phyloP scores from a whole-genome alignment of 2,329 filamentous ascomycete species.

The Hypoxylon sp. region DNA sequence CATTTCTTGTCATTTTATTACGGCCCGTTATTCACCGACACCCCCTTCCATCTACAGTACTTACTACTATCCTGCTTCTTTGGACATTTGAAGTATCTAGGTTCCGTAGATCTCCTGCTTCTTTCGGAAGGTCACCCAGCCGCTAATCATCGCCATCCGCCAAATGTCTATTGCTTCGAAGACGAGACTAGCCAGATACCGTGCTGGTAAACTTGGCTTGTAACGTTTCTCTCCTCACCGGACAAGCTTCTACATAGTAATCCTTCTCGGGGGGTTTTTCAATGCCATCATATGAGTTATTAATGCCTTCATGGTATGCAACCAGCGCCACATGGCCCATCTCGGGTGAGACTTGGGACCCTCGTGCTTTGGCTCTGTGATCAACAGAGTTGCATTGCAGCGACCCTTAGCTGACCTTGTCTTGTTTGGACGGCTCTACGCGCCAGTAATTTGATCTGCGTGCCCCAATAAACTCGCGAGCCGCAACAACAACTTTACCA shows the following conservation, averaged over 20 bases:
- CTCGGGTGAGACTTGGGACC: slow-evolving; percentile 33
- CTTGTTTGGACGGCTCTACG: slow-evolving; percentile 27
- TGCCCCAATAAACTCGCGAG: slow-evolving; percentile 40
- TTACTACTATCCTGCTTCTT: slow-evolving; percentile 33
- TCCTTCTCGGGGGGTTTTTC: slow-evolving; percentile 8
- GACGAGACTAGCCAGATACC: slow-evolving; percentile 20
- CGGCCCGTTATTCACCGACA: slow-evolving; percentile 28
- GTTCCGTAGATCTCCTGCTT: slow-evolving; percentile 34
- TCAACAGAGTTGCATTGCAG: slow-evolving; percentile 44
- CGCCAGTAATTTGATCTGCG: slow-evolving; percentile 31
- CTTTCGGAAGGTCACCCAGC: slow-evolving; percentile 46
- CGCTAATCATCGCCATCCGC: slow-evolving; percentile 32
- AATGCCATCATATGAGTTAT: slow-evolving; percentile 41
- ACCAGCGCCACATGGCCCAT: slow-evolving; percentile 32
- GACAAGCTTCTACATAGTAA: slow-evolving; percentile 11
- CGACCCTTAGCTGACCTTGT: slow-evolving; percentile 35
- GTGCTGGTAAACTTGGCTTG: slow-evolving; percentile 23
- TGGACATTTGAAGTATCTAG: slow-evolving; percentile 19
- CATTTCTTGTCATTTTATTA: slow-evolving; percentile 31
- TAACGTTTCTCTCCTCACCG: slow-evolving; percentile 36
- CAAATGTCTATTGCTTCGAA: slow-evolving; percentile 24
- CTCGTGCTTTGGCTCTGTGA: slow-evolving; percentile 42
- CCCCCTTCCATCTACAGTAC: slow-evolving; percentile 4
- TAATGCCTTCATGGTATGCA: slow-evolving; percentile 28
- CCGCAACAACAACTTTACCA: slow-evolving; percentile 39